phyloP scores from a whole-genome alignment of 176 grass and related monocot genomes.

The Triticum urartu region DNA sequence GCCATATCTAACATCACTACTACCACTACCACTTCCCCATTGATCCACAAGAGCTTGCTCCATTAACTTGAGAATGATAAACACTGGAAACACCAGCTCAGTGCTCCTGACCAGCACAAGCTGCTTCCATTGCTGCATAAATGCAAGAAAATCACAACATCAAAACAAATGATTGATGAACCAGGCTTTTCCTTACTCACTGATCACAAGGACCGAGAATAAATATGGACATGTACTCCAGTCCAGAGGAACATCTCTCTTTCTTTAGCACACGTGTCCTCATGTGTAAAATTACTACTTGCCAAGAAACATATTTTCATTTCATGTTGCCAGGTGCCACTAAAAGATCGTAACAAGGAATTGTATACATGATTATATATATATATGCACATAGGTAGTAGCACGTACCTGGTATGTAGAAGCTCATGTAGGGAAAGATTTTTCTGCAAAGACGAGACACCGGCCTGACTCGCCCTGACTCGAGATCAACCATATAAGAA shows the following conservation, averaged over 20 bases:
- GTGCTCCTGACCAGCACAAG: not conserved
- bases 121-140: not conserved
- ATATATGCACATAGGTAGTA: not conserved
- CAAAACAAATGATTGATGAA: not conserved
- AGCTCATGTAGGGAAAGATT: not conserved
- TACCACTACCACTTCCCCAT: not conserved
- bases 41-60: not conserved
- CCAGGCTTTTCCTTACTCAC: not conserved
- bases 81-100: not conserved
- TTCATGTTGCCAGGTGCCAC: not conserved
- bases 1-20: not conserved
- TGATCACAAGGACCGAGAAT: not conserved
- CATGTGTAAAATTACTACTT: too few species aligned
- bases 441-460: not conserved
- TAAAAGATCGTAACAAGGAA: not conserved
- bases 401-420: not conserved
- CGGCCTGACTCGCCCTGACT: not conserved
- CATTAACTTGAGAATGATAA: not conserved
- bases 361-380: not conserved
- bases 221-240: too few species aligned
- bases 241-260: too few species aligned
- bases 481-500: not conserved
- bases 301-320: too few species aligned
- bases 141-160: not conserved
- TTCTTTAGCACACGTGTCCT: too few species aligned